phyloP scores from a whole-genome alignment of 2,329 filamentous ascomycete species.

The Phialophora tarda region DNA sequence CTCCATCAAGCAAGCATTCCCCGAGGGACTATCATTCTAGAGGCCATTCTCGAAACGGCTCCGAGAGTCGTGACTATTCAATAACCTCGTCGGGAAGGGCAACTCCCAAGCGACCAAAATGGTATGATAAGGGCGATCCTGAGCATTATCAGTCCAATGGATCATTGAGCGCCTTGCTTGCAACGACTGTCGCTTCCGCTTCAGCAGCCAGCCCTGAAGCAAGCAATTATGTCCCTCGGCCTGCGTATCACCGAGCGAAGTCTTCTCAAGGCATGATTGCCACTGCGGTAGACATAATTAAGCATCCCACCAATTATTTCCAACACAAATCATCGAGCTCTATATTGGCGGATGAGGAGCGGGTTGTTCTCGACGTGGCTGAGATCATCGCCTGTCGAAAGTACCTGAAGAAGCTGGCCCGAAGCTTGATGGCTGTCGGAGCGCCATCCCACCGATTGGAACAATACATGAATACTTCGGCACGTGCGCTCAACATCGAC shows the following conservation, averaged over 20 bases:
- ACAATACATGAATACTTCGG: conserved; percentile 87
- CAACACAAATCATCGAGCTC: conserved; percentile 23
- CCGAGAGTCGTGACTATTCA: conserved; percentile 23
- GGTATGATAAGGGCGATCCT: conserved; percentile 38
- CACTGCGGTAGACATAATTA: conserved; percentile 36
- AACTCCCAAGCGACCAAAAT: conserved; percentile 40
- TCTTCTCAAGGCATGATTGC: conserved; percentile 33
- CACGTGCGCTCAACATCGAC: conserved; percentile 85
- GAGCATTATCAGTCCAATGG: conserved; percentile 26
- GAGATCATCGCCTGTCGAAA: conserved; percentile 77
- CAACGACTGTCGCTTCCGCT: conserved; percentile 26
- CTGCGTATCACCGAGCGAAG: conserved; percentile 18
- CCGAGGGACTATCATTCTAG: conserved; percentile 7
- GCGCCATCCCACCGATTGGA: conserved; percentile 90
- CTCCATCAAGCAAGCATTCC: conserved; percentile 5
- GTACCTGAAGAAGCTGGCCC: conserved; percentile 83
- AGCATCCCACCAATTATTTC: conserved; percentile 33
- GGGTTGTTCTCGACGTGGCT: conserved; percentile 56
- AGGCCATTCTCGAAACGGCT: conserved; percentile 20
- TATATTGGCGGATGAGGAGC: conserved; percentile 26
- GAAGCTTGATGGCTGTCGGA: conserved; percentile 85
- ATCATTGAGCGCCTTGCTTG: conserved; percentile 31
- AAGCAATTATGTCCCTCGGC: conserved; percentile 21
- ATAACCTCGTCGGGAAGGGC: conserved; percentile 29
- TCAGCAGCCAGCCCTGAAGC: conserved; percentile 23